Conservation (phyloP, 306 rosid species). For the Gillenia trifoliata region DNA sequence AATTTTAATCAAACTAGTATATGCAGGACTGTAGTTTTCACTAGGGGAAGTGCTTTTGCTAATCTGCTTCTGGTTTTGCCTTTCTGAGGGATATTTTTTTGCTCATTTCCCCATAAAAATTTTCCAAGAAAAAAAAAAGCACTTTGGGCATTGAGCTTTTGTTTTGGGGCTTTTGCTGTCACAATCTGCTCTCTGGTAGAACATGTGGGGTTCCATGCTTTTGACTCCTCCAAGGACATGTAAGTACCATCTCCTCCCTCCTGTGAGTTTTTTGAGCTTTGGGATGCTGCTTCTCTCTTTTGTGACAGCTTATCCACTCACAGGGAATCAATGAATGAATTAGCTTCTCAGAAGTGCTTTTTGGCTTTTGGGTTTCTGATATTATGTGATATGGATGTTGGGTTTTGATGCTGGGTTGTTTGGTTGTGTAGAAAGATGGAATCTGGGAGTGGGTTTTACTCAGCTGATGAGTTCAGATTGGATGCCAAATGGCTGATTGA, state of each 20-base stretch:
- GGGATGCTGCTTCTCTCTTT: slow-evolving; percentile 35
- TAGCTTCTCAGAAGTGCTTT: slow-evolving; percentile 21
- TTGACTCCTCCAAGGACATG: slow-evolving; percentile 50
- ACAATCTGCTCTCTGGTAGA: slow-evolving; percentile 22
- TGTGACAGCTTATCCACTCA: slow-evolving; percentile 60
- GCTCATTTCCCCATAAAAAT: slow-evolving; percentile 43
- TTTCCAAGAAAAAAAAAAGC: slow-evolving; percentile 35
- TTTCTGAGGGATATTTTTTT: slow-evolving; percentile 30
- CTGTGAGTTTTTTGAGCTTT: slow-evolving; percentile 52
- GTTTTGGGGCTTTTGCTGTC: slow-evolving; percentile 32
- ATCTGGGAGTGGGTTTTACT: slow-evolving; percentile 70
- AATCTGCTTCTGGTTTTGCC: slow-evolving; percentile 40
- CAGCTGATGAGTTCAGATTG: slow-evolving; percentile 74
- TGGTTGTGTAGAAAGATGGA: slow-evolving; percentile 49
- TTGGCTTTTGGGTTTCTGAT: slow-evolving; percentile 24
- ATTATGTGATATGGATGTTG: slow-evolving; percentile 15
- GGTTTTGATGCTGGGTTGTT: slow-evolving; percentile 25
- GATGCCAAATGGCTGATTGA: slow-evolving; percentile 81
- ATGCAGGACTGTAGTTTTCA: slow-evolving; percentile 1
- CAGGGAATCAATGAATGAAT: slow-evolving; percentile 10
- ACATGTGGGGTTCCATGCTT: slow-evolving; percentile 70
- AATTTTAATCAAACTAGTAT: not conserved
- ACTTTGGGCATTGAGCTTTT: slow-evolving; percentile 80
- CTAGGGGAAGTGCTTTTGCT: slow-evolving; percentile 14
- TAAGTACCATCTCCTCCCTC: slow-evolving; percentile 24